Base-by-base conservation (phyloP, 2,329 filamentous ascomycete species). In the Fusarium anguioides region DNA sequence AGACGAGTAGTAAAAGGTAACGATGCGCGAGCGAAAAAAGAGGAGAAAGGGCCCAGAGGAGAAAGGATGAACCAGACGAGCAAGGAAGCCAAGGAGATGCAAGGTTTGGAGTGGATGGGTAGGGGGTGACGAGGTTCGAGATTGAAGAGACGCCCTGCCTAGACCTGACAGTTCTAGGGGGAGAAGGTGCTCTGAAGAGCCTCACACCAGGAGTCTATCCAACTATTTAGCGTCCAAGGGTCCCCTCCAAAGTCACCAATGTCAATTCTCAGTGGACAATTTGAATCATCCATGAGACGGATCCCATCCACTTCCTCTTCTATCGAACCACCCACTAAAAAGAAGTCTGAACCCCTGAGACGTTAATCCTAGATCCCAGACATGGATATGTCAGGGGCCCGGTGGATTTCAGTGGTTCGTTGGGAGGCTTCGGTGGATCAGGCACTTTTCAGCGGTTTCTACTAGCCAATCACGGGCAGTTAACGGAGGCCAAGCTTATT, bases 271-370 rank as follows among this genome's bases (percentile, higher is more conserved):
- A 68, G 55, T 62, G 60, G 60, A 23, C 50, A 59, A 21, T 24
- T 31, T 27, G 33, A 55, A 42, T 37, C 60, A 63, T 44, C 52
- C 45, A 58, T 55, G 54, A 53, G 31, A 45, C 55, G 47, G 24
- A 60, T 41, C 39, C 39, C 48, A 31, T 41, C 53, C 53, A 21
- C 31, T 49, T 54, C 44, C 18, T 42, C 47, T 21, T 49, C 33
- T 33, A 66, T 70, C 67, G 64, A 60, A 68, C 60, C 57, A 66
- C 44, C 40, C 44, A 39, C 58, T 42, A 27, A 62, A 40, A 54
- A 42, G 37, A 54, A 55, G 20, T 8, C 33, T 46, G 54, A 56
- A 62, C 70, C 64, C 70, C 70, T 71, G 69, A 71, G 60, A 58
- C 55, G 35, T 60, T 60, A 39, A 36, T 27, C 60, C 39, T 42